Evolutionary conservation across 2,329 filamentous ascomycete genomes (phyloP).

Genomic region (Xylariales sp.): DNA sequence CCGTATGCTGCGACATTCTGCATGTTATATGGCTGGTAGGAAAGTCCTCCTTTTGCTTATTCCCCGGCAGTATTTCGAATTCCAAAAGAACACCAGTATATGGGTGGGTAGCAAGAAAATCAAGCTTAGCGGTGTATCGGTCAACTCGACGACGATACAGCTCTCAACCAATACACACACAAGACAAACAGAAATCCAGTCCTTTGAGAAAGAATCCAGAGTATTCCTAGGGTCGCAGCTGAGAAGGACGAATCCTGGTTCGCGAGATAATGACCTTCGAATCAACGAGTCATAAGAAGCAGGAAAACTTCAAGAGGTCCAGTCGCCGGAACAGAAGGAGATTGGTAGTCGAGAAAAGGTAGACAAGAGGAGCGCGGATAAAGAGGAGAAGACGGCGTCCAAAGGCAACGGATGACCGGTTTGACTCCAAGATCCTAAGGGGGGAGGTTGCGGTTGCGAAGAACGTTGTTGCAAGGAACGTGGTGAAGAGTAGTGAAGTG

Average conservation of each 20-base stretch:
- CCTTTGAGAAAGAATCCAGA: constrained; percentile 8
- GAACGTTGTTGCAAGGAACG: constrained; percentile 9
- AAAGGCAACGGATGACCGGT: too few species aligned
- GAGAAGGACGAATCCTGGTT: constrained; percentile 10
- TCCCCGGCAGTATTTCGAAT: too few species aligned
- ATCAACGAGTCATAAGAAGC: constrained; percentile 41
- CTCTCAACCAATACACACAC: constrained; percentile 21
- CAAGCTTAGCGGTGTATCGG: too few species aligned
- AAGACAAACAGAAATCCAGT: constrained; percentile 23
- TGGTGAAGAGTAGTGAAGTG: constrained; percentile 10
- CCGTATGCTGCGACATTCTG: constrained; percentile 54
- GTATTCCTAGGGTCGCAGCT: constrained; percentile 18
- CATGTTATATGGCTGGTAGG: constrained; percentile 53
- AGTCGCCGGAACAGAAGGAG: constrained; percentile 12
- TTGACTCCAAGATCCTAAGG: too few species aligned
- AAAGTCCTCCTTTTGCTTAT: too few species aligned
- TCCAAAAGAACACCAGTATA: too few species aligned
- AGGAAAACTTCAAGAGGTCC: constrained; percentile 17
- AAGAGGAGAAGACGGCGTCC: constrained; percentile 8
- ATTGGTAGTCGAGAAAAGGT: constrained; percentile 6
- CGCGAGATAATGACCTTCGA: constrained; percentile 35
- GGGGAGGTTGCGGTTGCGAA: background rate
- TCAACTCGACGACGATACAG: constrained; percentile 26
- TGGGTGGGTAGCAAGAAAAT: too few species aligned
- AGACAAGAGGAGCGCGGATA: constrained; percentile 5